Conservation (phyloP, 1,284 basidiomycete species). For the Austroboletus novae-zelandiae region DNA sequence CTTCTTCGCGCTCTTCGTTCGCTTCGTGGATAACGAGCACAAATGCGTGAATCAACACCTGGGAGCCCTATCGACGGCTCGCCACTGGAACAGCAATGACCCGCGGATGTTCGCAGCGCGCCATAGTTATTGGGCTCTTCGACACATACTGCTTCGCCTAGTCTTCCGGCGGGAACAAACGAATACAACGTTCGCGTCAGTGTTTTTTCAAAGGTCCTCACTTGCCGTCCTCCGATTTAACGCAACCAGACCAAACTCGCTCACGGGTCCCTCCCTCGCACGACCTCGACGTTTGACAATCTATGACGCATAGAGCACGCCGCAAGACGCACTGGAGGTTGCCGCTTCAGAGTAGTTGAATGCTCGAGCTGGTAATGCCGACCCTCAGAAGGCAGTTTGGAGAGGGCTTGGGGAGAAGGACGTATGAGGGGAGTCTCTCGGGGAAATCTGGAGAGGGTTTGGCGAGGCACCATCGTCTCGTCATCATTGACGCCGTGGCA, state of each 20-base stretch:
- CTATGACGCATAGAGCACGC: no score
- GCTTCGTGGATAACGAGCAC: conserved; percentile 34
- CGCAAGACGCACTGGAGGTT: no score
- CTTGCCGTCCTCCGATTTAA: conserved; percentile 50
- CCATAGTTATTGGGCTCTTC: conserved; percentile 88
- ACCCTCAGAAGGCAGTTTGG: no score
- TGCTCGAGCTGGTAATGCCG: no score
- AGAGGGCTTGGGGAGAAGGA: no score
- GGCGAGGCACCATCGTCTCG: no score
- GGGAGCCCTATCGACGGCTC: conserved; percentile 51
- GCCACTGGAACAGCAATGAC: conserved; percentile 73
- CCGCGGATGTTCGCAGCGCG: conserved; percentile 84
- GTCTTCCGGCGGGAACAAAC: conserved; percentile 74
- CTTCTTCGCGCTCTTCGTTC: conserved; percentile 49
- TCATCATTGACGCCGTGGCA: no score
- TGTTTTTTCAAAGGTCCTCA: conserved; percentile 75
- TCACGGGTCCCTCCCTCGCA: conserved; percentile 55
- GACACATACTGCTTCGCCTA: conserved; percentile 84
- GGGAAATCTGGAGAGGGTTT: no score
- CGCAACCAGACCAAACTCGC: conserved; percentile 75
- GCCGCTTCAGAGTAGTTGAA: no score
- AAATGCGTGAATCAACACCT: neutral
- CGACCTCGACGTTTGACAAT: no score
- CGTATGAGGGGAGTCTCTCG: no score
- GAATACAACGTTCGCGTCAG: conserved; percentile 74